Evolutionary conservation across 176 grass and related monocot genomes (phyloP), one percentile per base, ranked within the genome.

Genomic region (Chrysopogon serrulatus): DNA sequence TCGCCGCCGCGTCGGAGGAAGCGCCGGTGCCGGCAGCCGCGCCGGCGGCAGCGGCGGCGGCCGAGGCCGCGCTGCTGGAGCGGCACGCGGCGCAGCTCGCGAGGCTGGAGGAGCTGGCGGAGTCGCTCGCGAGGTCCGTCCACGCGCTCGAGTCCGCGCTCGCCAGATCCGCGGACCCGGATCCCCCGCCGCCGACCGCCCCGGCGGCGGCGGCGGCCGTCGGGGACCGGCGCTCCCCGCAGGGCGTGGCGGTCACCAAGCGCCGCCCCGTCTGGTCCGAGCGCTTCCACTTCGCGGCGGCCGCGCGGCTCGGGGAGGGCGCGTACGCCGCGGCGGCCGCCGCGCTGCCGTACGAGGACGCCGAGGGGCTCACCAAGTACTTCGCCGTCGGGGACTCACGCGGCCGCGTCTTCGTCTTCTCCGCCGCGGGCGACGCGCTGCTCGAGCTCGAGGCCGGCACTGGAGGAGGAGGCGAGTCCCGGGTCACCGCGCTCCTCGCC

Each of bases 351-450:
- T 97, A 86, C 40, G 90, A 92, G 83, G 92, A 91, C 57, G 83
- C 76, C 3, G n/a, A n/a, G n/a, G n/a, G n/a, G n/a, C n/a, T n/a
- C n/a, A n/a, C n/a, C n/a, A n/a, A n/a, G n/a, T n/a, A n/a, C n/a
- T n/a, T n/a, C n/a, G n/a, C n/a, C n/a, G n/a, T n/a, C n/a, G n/a
- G n/a, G n/a, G n/a, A n/a, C n/a, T n/a, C n/a, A n/a, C n/a, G n/a
- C n/a, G n/a, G n/a, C n/a, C n/a, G n/a, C 59, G 84, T 92, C 41
- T 98, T 89, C 73, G 83, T 93, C 45, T 98, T 98, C 88, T 94
- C 90, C 37, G 73, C 92, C 30, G 77, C 82, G 0, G 92, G 95
- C 0, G 95, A 98, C 68, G 75, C 92, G 54, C 73, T 97, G 78
- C 80, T 97, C 35, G 84, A 94, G 81, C 87, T 97, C 18, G 54